phyloP scores from a whole-genome alignment of 2,329 filamentous ascomycete species.

The Aspergillus novoparasiticus region DNA sequence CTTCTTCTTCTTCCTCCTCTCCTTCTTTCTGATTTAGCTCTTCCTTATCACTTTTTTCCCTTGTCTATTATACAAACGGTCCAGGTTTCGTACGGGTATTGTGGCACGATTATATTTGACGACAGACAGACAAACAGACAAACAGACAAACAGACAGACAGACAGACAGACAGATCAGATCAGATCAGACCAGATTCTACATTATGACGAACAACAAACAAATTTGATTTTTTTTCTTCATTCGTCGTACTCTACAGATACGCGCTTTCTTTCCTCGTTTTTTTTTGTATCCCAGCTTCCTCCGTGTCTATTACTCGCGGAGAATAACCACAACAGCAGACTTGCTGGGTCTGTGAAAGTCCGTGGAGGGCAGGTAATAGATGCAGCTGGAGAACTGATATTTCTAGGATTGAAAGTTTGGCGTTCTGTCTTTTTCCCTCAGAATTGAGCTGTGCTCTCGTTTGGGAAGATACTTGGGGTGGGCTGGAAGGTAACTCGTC shows the following conservation, averaged over 20 bases:
- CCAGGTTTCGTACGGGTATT: background rate
- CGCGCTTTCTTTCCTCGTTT: background rate
- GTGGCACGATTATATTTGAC: constrained; percentile 3
- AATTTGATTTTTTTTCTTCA: background rate
- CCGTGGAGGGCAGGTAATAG: background rate
- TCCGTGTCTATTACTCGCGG: background rate
- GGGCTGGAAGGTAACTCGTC: no score
- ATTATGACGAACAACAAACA: constrained; percentile 6
- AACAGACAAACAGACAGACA: background rate
- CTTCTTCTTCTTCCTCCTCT: background rate
- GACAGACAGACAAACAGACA: background rate
- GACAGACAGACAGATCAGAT: background rate
- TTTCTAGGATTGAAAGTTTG: no score
- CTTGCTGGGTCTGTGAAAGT: background rate
- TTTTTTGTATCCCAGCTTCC: background rate
- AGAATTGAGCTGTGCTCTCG: no score
- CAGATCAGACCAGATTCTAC: background rate
- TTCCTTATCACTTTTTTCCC: background rate
- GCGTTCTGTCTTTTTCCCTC: no score
- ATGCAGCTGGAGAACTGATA: constrained; percentile 5
- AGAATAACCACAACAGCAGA: background rate
- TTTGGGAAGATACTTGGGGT: background rate
- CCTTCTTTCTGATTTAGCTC: background rate
- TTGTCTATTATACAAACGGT: constrained; percentile 1
- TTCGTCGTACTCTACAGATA: background rate